Evolutionary conservation across 106 monocot species (phyloP).

Genomic region (Dendrobium chrysotoxum): DNA sequence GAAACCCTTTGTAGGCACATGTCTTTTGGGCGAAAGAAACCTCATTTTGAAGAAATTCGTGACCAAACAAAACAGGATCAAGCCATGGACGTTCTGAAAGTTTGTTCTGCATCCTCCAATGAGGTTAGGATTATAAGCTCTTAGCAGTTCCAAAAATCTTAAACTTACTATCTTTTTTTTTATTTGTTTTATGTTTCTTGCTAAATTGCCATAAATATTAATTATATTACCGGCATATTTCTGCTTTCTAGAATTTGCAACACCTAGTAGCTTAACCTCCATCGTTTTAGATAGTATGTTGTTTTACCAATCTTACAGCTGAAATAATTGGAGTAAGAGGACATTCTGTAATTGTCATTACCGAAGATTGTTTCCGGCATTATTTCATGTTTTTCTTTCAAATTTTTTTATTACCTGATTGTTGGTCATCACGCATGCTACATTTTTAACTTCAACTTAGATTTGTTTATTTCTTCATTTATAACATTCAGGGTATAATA

Average conservation of each 20-base stretch:
- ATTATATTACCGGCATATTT: too few species aligned
- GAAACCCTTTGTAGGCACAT: slow-evolving; percentile 8
- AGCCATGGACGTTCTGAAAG: neutral
- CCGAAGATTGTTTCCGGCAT: neutral
- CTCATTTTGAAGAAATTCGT: slow-evolving; percentile 2
- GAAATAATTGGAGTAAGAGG: too few species aligned
- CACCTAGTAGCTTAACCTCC: too few species aligned
- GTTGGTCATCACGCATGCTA: neutral
- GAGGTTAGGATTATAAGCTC: slow-evolving; percentile 11
- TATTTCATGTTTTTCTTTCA: neutral
- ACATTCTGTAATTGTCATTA: neutral
- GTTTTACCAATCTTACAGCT: neutral
- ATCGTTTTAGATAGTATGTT: neutral
- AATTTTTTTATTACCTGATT: neutral
- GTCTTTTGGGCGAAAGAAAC: slow-evolving; percentile 7
- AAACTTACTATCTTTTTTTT: neutral
- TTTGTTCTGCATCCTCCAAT: slow-evolving; percentile 18
- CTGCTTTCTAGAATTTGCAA: too few species aligned
- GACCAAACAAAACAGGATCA: neutral
- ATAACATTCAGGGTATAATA: neutral
- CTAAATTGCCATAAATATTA: neutral
- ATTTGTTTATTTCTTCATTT: neutral
- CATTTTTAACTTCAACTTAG: neutral
- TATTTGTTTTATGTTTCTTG: neutral
- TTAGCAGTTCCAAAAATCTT: neutral